Evolutionary conservation across 495 filamentous ascomycete species (phyloP), one percentile per base, ranked within the genome.

Genomic region (Penicillium cataractarum): DNA sequence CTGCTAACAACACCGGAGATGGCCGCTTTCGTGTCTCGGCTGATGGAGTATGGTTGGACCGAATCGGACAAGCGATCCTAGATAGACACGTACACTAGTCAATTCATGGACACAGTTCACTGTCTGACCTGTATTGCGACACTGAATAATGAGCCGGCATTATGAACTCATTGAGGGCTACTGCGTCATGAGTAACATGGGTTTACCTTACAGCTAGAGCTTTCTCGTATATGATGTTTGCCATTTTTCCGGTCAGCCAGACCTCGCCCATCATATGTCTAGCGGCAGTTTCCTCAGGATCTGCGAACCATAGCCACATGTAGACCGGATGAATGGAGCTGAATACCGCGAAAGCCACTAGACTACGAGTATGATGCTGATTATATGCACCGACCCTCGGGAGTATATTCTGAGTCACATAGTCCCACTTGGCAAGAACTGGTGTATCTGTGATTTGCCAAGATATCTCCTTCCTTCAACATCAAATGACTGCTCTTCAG

Each of bases 1-100:
- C 86, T 87, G 56, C 77, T 93, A 71, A 87, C 91, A 22, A 83
- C 80, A 13, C 80, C 87, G 63, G 89, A 90, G 22, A 76, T 83
- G 46, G 89, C 90, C 26, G 80, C 85, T 27, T 87, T 91, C 78
- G 87, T 89, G 46, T 86, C 88, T 31, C 79, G 85, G 51, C 33
- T 85, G 48, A 83, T 91, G 81, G 89, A 92, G 78, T 84, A 90
- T 75, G 79, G 80, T 56, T 93, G 90, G 90, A 80, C 80, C 62
- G 54, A 68, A 89, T 87, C 87, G 87, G 55, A 76, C 85, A 66
- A 87, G 86, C 67, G 46, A 67, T 53, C 19, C 4, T 42, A 10
- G 9, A 10, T 35, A 29, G 51, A 10, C 12, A 33, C 1, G 29
- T 17, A 6, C 1, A 22, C 9, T 13, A 3, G 8, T 22, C 3